Conservation (phyloP, 2,329 filamentous ascomycete genomes). For the Epichloe sibirici region DNA sequence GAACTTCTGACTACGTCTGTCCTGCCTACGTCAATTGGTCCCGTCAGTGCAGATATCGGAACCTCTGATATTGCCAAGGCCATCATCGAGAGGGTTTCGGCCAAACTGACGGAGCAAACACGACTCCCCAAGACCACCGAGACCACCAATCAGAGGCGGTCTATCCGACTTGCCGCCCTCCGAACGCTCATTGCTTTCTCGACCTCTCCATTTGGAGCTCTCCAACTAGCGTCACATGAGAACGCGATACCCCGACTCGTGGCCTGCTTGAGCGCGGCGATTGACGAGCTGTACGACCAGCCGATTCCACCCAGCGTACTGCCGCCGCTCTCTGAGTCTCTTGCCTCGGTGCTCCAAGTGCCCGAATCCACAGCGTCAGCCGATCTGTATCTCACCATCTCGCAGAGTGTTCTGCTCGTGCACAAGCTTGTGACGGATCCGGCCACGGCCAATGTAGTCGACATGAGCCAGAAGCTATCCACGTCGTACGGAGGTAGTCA, state of each 20-base stretch:
- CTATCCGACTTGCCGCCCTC: constrained; percentile 34
- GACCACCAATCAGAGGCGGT: constrained; percentile 27
- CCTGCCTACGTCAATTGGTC: constrained; percentile 51
- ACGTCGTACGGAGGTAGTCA: constrained; percentile 62
- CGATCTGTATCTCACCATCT: constrained; percentile 33
- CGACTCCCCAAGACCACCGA: constrained; percentile 23
- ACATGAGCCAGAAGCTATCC: constrained; percentile 61
- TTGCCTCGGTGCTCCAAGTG: constrained; percentile 2
- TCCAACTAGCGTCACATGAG: constrained; percentile 55
- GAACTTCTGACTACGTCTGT: constrained; percentile 55
- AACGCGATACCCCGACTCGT: constrained; percentile 64
- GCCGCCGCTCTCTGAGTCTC: constrained; percentile 10
- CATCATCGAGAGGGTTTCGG: constrained; percentile 51
- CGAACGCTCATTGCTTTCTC: constrained; percentile 49
- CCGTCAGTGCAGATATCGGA: constrained; percentile 38
- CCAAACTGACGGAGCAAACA: constrained; percentile 46
- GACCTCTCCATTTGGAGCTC: constrained; percentile 47
- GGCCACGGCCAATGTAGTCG: constrained; percentile 30
- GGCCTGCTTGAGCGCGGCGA: constrained; percentile 47
- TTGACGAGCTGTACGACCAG: constrained; percentile 61
- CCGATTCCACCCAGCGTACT: constrained; percentile 30
- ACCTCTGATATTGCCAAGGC: constrained; percentile 29
- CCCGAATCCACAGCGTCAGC: constrained; percentile 12
- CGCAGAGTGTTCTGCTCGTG: constrained; percentile 35
- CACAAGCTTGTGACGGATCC: constrained; percentile 40